These are phyloP conservation scores for Suillus brevipes DNA, from an alignment of 768 basidiomycete species.

Conservation along the genomic window DNA sequence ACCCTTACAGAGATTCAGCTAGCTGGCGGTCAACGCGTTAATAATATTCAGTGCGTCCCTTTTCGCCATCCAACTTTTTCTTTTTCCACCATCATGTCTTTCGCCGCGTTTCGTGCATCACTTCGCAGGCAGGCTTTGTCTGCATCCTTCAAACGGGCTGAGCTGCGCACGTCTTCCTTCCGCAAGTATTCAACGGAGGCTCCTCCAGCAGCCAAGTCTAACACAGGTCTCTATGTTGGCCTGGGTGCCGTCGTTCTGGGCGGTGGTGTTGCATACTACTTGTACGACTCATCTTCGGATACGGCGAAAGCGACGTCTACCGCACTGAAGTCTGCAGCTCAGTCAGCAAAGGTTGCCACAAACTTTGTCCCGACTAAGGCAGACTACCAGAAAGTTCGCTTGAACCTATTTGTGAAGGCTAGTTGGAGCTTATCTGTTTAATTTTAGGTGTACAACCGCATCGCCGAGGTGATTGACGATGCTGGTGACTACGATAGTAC, in stretches of 20 bases:
- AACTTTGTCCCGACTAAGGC: slow-evolving; percentile 77
- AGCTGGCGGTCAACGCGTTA: neutral
- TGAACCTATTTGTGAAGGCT: neutral
- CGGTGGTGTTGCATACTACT: slow-evolving; percentile 66
- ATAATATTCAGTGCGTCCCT: neutral
- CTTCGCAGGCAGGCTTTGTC: slow-evolving; percentile 45
- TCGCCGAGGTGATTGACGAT: slow-evolving; percentile 75
- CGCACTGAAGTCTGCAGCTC: slow-evolving; percentile 59
- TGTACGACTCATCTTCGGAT: slow-evolving; percentile 48
- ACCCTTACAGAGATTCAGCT: neutral
- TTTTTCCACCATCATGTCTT: slow-evolving; percentile 48
- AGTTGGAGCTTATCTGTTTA: neutral
- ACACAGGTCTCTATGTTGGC: slow-evolving; percentile 57
- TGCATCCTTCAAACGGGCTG: slow-evolving; percentile 25
- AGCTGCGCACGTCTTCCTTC: slow-evolving; percentile 43
- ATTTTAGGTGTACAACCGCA: slow-evolving; percentile 81
- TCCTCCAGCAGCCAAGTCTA: slow-evolving; percentile 49
- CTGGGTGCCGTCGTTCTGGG: slow-evolving; percentile 59
- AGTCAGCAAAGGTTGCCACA: slow-evolving; percentile 60
- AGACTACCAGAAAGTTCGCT: slow-evolving; percentile 83
- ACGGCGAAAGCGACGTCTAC: slow-evolving; percentile 52
- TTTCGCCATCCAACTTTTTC: neutral
- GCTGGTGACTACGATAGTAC: slow-evolving; percentile 80
- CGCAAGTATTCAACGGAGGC: slow-evolving; percentile 61
- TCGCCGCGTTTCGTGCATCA: slow-evolving; percentile 52